Percentiles rank a stretch among this genome's conserved stretches.
phyloP scores from a whole-genome alignment of 345 rosid genomes.

The Schrenkiella parvula region DNA sequence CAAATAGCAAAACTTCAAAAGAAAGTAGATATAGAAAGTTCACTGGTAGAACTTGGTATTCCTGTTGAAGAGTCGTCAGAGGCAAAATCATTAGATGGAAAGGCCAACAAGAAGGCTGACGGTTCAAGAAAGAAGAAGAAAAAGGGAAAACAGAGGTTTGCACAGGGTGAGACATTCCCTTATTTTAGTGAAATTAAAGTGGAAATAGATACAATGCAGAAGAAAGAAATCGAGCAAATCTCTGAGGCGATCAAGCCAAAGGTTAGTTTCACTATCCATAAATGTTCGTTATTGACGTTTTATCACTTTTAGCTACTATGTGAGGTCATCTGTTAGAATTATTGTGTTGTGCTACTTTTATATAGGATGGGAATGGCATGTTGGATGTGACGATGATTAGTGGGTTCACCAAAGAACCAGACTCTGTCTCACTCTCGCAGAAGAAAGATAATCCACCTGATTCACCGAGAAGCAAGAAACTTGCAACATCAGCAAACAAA shows the following conservation, averaged over 20 bases:
- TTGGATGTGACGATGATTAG: conserved; percentile 26
- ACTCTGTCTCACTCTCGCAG: conserved; percentile 36
- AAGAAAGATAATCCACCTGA: conserved; percentile 39
- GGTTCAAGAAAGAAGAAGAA: conserved; percentile 57
- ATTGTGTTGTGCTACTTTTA: conserved; percentile 7
- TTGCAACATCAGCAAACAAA: conserved; percentile 42
- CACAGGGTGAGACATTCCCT: conserved; percentile 42
- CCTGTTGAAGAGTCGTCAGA: conserved; percentile 40
- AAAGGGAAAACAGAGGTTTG: conserved; percentile 52
- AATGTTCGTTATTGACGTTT: not conserved
- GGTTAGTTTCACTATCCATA: conserved; percentile 38
- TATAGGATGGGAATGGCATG: conserved; percentile 39
- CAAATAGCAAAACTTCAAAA: conserved; percentile 85
- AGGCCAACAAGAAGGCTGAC: conserved; percentile 50
- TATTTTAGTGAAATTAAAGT: conserved; percentile 35
- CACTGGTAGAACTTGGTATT: conserved; percentile 70
- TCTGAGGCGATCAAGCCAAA: conserved; percentile 37
- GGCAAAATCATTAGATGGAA: conserved; percentile 48
- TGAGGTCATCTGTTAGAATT: not conserved
- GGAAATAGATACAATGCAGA: conserved; percentile 34
- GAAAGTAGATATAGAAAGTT: conserved; percentile 55
- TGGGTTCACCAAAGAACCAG: conserved; percentile 37
- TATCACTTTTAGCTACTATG: not conserved
- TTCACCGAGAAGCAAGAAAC: conserved; percentile 40
- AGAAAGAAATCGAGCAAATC: conserved; percentile 33